Conservation (phyloP, 2,329 filamentous ascomycete species). For the Pseudogymnoascus sp. region DNA sequence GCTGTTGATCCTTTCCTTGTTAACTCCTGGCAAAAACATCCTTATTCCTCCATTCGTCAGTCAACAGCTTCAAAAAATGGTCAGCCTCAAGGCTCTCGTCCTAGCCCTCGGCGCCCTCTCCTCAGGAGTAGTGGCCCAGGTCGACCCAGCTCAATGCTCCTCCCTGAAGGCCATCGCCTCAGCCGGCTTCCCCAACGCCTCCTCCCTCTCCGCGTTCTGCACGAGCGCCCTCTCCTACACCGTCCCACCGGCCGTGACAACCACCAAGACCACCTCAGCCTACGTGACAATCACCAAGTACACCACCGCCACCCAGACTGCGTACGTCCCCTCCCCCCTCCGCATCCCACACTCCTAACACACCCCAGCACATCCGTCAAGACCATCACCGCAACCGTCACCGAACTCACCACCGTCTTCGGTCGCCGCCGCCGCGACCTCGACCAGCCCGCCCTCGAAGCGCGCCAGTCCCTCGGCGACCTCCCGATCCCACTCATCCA, state of each 20-base stretch:
- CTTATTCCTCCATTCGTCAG: background rate
- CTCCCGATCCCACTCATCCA: background rate
- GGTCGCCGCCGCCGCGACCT: background rate
- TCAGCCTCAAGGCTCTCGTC: background rate
- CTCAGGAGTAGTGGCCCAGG: background rate
- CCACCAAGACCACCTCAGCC: background rate
- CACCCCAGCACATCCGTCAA: background rate
- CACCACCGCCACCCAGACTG: background rate
- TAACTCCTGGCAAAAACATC: background rate
- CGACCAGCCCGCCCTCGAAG: background rate
- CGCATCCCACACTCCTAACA: background rate
- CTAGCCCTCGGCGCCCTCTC: background rate
- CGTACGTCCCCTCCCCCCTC: background rate
- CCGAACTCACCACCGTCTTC: background rate
- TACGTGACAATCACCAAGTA: background rate
- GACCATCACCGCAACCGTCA: background rate
- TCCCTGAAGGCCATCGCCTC: background rate
- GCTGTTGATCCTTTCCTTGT: background rate
- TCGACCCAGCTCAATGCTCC: background rate
- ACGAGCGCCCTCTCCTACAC: slow-evolving; percentile 3
- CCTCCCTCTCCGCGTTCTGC: slow-evolving; percentile 1
- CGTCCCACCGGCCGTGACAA: slow-evolving; percentile 6
- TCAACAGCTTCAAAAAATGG: slow-evolving; percentile 7
- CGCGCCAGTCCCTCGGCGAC: background rate
- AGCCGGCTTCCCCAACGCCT: background rate